Percentiles rank a stretch among this genome's conserved stretches.
These are phyloP conservation scores for Cymbidium sinense DNA, from an alignment of 106 monocot genomes.

Conservation along the genomic window DNA sequence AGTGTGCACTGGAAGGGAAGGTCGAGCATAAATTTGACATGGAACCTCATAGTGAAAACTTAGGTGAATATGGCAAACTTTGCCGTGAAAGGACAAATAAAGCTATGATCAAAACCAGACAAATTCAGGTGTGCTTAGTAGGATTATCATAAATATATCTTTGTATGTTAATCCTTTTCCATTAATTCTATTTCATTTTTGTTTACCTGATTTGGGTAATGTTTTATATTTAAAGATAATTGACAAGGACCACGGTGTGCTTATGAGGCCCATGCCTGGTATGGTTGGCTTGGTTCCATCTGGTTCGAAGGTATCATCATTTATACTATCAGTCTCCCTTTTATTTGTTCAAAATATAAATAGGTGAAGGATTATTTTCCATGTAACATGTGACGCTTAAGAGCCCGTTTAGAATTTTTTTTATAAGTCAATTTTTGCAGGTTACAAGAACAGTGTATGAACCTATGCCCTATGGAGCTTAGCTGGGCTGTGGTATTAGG, in stretches of 20 bases:
- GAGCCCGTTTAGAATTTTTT: too few species aligned
- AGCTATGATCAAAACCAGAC: conserved; percentile 83
- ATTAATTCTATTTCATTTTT: neutral
- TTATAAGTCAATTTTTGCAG: too few species aligned
- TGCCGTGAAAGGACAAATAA: conserved; percentile 94
- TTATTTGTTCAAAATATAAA: conserved; percentile 5
- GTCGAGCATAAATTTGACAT: conserved; percentile 99
- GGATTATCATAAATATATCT: neutral
- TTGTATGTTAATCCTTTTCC: neutral
- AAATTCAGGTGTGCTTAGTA: conserved; percentile 54
- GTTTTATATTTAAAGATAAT: conserved; percentile 43
- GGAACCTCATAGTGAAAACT: conserved; percentile 95
- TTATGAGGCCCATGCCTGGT: conserved; percentile 96
- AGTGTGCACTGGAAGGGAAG: conserved; percentile 79
- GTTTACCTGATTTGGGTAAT: neutral
- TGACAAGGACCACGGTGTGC: conserved; percentile 69
- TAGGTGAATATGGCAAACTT: conserved; percentile 71
- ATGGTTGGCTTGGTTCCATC: conserved; percentile 74
- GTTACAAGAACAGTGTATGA: too few species aligned
- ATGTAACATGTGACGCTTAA: neutral
- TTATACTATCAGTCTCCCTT: neutral
- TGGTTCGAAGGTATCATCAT: conserved; percentile 66
- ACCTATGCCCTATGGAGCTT: too few species aligned
- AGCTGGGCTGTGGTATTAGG: too few species aligned
- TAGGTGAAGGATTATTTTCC: neutral